Percentiles rank a stretch among this genome's conserved stretches.
Evolutionary conservation across 371 early-diverging fungal species (phyloP).

Genomic region (Mortierella polycephala): DNA sequence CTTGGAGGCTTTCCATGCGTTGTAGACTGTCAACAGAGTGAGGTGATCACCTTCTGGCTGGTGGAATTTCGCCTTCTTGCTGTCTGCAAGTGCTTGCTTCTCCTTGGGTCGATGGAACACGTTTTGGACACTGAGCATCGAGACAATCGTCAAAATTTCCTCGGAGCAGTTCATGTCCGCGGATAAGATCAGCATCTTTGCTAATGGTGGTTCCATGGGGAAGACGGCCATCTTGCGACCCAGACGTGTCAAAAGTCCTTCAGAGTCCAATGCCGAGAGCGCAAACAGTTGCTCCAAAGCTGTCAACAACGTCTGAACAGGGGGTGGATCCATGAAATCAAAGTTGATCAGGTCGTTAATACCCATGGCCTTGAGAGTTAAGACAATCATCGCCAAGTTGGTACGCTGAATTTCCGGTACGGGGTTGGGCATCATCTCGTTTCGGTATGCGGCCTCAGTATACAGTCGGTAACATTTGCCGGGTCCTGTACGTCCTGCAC

Average conservation of each 20-base stretch:
- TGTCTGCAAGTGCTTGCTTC: constrained; percentile 93
- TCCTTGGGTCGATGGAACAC: constrained; percentile 97
- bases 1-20: constrained; percentile 90
- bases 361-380: constrained; percentile 96
- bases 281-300: constrained; percentile 94
- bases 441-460: constrained; percentile 94
- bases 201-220: constrained; percentile 93
- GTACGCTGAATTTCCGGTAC: constrained; percentile 99
- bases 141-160: constrained; percentile 95
- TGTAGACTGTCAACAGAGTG: constrained; percentile 95
- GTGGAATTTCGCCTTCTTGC: constrained; percentile 96
- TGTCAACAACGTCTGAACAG: constrained; percentile 91
- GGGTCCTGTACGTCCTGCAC: constrained; percentile 97
- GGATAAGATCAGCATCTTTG: constrained; percentile 93
- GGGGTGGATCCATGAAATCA: constrained; percentile 98
- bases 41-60: constrained; percentile 98
- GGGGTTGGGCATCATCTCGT: constrained; percentile 95
- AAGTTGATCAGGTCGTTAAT: constrained; percentile 96
- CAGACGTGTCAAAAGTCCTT: constrained; percentile 92
- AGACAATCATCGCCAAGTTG: constrained; percentile 91
- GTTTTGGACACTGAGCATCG: constrained; percentile 95
- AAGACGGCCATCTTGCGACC: constrained; percentile 98
- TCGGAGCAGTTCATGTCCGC: constrained; percentile 95
- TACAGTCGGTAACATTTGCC: constrained; percentile 98
- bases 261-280: constrained; percentile 94